Conservation (phyloP, 306 rosid genomes). For the Inga leiocalycina region DNA sequence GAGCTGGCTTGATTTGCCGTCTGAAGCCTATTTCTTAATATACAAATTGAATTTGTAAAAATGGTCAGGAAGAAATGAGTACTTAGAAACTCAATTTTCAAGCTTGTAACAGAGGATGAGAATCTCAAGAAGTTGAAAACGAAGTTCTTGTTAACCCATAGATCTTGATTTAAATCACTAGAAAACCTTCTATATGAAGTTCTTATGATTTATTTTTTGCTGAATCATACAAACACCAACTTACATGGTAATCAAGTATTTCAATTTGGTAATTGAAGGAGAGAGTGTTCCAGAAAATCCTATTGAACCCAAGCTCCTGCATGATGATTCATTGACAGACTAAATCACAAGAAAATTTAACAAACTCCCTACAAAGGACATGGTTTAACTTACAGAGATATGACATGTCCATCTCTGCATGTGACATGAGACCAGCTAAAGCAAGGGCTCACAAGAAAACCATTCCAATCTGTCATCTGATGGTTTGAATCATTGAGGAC, state of each 20-base stretch:
- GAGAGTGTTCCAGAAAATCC: slow-evolving; percentile 87
- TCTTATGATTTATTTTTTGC: not conserved
- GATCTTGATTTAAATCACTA: not conserved
- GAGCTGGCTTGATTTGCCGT: not conserved
- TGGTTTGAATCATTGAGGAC: slow-evolving; percentile 71
- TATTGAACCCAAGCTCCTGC: slow-evolving; percentile 76
- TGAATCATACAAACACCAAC: slow-evolving; percentile 34
- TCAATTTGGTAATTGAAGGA: slow-evolving; percentile 71
- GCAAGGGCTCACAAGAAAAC: slow-evolving; percentile 81
- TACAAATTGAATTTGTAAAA: not conserved
- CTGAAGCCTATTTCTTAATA: not conserved
- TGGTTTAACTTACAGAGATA: slow-evolving; percentile 71
- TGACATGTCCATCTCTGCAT: slow-evolving; percentile 77
- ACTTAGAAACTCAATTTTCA: not conserved
- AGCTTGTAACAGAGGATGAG: slow-evolving; percentile 2
- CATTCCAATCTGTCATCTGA: slow-evolving; percentile 70
- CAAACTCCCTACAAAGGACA: not conserved
- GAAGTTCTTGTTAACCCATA: not conserved
- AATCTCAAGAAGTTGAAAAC: not conserved
- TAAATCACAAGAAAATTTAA: slow-evolving; percentile 26
- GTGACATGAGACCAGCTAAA: slow-evolving; percentile 82
- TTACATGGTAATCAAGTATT: slow-evolving; percentile 80
- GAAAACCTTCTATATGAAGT: not conserved
- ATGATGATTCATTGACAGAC: slow-evolving; percentile 33
- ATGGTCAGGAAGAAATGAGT: not conserved